These are phyloP conservation scores for Tulasnella sp. DNA, from an alignment of 768 basidiomycete genomes.

Conservation along the genomic window DNA sequence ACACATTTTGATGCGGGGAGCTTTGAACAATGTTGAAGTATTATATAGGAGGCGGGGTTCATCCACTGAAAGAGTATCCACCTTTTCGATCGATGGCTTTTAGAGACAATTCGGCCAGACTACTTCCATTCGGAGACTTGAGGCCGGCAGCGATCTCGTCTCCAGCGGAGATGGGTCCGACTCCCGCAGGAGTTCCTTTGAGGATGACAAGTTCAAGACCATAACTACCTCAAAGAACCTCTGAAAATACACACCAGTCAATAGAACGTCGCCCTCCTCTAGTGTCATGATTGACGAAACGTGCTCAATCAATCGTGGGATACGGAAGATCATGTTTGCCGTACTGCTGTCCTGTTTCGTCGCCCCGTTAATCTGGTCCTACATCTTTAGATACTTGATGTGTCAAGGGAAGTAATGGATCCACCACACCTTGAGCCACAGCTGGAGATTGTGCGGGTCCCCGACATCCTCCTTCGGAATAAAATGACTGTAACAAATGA, in stretches of 20 bases:
- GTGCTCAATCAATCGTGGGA: constrained; percentile 79
- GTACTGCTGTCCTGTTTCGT: constrained; percentile 80
- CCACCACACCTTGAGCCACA: constrained; percentile 56
- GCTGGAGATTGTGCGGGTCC: constrained; percentile 64
- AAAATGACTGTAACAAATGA: constrained; percentile 43
- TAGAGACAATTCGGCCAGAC: constrained; percentile 52
- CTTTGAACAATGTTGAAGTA: too few species aligned
- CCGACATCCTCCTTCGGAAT: constrained; percentile 59
- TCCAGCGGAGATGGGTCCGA: constrained; percentile 63
- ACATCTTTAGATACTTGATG: neutral
- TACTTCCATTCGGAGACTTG: constrained; percentile 33
- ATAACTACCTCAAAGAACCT: neutral
- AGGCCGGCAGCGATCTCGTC: constrained; percentile 71
- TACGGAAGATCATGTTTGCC: constrained; percentile 82
- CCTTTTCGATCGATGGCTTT: constrained; percentile 52
- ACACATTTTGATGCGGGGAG: neutral
- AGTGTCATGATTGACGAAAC: constrained; percentile 93
- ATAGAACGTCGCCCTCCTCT: constrained; percentile 46
- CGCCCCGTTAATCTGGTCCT: constrained; percentile 61
- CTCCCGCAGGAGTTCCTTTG: constrained; percentile 87
- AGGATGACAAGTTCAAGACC: neutral
- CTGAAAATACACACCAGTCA: constrained; percentile 8
- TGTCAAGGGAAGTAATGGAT: neutral
- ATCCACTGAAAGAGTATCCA: constrained; percentile 47
- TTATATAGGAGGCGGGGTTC: neutral